A percentile compares a stretch with the other conserved stretches of the same genome.
Conservation (phyloP, 2,329 filamentous ascomycete genomes). For the Calonectria henricotiae region DNA sequence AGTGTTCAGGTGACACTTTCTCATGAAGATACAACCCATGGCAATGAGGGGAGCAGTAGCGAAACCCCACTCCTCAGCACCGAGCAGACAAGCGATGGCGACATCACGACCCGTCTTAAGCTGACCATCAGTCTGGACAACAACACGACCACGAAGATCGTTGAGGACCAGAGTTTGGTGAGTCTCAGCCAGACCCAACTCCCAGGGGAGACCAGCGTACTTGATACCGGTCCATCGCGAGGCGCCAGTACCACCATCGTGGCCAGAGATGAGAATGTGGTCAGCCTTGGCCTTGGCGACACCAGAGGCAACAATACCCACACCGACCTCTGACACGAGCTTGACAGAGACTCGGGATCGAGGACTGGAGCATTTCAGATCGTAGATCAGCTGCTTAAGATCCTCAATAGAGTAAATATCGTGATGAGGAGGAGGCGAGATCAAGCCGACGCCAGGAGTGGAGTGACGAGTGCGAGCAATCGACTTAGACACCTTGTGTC, state of each 20-base stretch:
- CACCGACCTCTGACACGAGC: slow-evolving; percentile 96
- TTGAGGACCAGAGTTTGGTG: slow-evolving; percentile 97
- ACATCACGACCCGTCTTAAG: slow-evolving; percentile 93
- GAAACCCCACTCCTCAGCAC: slow-evolving; percentile 98
- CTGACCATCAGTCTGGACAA: slow-evolving; percentile 97
- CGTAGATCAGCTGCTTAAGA: slow-evolving; percentile 97
- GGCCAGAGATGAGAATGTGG: slow-evolving; percentile 96
- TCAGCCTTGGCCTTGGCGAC: slow-evolving; percentile 98
- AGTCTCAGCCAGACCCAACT: slow-evolving; percentile 95
- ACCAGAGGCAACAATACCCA: slow-evolving; percentile 97
- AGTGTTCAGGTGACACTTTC: slow-evolving; percentile 83
- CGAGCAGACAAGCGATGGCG: slow-evolving; percentile 93
- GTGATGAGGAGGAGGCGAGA: slow-evolving; percentile 96
- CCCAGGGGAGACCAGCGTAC: slow-evolving; percentile 97
- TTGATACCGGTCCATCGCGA: slow-evolving; percentile 99
- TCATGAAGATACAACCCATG: slow-evolving; percentile 97
- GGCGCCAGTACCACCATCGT: slow-evolving; percentile 96
- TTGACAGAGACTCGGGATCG: slow-evolving; percentile 95
- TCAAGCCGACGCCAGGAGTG: slow-evolving; percentile 94
- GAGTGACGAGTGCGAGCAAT: slow-evolving; percentile 97
- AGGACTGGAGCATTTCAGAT: slow-evolving; percentile 96
- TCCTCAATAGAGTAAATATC: slow-evolving; percentile 99
- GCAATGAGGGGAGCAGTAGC: slow-evolving; percentile 95
- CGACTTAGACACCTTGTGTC: slow-evolving; percentile 95
- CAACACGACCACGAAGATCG: slow-evolving; percentile 93